phyloP scores from a whole-genome alignment of 768 basidiomycete genomes.

The Termitomyces sp. region DNA sequence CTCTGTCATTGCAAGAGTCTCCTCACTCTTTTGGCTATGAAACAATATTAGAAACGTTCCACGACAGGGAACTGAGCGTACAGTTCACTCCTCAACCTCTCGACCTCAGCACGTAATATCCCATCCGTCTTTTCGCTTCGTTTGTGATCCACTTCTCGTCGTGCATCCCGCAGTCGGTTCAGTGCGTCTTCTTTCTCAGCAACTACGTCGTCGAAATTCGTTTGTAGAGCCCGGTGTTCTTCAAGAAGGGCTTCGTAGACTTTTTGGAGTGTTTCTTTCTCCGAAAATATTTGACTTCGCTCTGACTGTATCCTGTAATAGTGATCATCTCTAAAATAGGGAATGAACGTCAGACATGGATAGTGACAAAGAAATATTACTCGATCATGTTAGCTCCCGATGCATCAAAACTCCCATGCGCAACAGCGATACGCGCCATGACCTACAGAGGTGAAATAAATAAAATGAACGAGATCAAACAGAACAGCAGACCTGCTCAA shows the following conservation, averaged over 20 bases:
- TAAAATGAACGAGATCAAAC: background rate
- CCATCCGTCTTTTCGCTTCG: slow-evolving; percentile 73
- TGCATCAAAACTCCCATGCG: slow-evolving; percentile 45
- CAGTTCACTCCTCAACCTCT: slow-evolving; percentile 80
- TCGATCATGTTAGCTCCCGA: slow-evolving; percentile 74
- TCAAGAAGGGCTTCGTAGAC: slow-evolving; percentile 74
- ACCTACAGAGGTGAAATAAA: slow-evolving; percentile 43
- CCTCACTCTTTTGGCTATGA: slow-evolving; percentile 89
- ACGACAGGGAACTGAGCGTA: slow-evolving; percentile 42
- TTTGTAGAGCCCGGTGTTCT: slow-evolving; percentile 74
- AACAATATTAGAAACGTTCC: slow-evolving; percentile 20
- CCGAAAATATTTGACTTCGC: slow-evolving; percentile 69
- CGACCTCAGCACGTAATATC: slow-evolving; percentile 79
- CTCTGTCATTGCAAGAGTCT: slow-evolving; percentile 81
- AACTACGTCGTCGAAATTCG: slow-evolving; percentile 70
- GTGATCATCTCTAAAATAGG: slow-evolving; percentile 71
- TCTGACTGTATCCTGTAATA: slow-evolving; percentile 86
- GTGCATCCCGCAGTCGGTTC: slow-evolving; percentile 56
- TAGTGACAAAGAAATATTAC: slow-evolving; percentile 35
- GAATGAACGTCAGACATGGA: slow-evolving; percentile 13
- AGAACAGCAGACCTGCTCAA: slow-evolving; percentile 70
- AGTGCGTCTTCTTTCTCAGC: slow-evolving; percentile 80
- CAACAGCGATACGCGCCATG: slow-evolving; percentile 68
- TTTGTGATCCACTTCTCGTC: slow-evolving; percentile 56
- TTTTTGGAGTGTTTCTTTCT: slow-evolving; percentile 86